Evolutionary conservation across 192 early-diverging fungal genomes (phyloP), one percentile per base, ranked within the genome.

Genomic region (Chytriomyces sp.): DNA sequence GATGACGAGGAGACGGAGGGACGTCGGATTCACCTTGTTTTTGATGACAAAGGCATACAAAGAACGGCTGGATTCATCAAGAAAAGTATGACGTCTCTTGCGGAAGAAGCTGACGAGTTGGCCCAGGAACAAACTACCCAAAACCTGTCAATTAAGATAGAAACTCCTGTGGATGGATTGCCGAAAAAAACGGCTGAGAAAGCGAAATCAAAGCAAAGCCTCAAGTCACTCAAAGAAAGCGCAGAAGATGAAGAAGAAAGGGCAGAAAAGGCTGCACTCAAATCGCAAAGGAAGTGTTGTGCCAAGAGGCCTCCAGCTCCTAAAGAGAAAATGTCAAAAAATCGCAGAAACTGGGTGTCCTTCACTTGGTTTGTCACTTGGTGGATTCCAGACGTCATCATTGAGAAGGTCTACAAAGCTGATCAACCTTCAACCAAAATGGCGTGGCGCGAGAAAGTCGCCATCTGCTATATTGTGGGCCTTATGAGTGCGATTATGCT

Each of bases 371-470:
- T 82, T 39, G 84, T 84, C 64, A 93, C 88, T 14, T 93, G 90
- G 90, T 91, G 87, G 90, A 84, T 98, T 39, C 96, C 96, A n/a
- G 84, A 85, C 31, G 70, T 67, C 22, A 85, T 80, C 28, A 68
- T 99, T 39, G 59, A 40, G 17, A 85, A 76, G 70, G 91, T 92
- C 73, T 93, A 93, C 28, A 83, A 90, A 39, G 93, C 88, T 86
- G 89, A 75, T 49, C 36, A 49, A 86, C 88, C 44, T 82, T 92
- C 93, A 73, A 83, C 94, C 60, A 92, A 88, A 44, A 86, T 93
- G 81, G 98, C 98, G 6, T 99, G 98, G 98, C 88, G 98, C 63
- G 98, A 99, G 77, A 98, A 99, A 77, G 85, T 96, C 7, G 92
- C 98, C 1, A 83, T 99, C 32, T 95, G 93, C 72, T 72, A 92